Conservation (phyloP, 768 basidiomycete genomes). For the Leucocoprinus birnbaumii region DNA sequence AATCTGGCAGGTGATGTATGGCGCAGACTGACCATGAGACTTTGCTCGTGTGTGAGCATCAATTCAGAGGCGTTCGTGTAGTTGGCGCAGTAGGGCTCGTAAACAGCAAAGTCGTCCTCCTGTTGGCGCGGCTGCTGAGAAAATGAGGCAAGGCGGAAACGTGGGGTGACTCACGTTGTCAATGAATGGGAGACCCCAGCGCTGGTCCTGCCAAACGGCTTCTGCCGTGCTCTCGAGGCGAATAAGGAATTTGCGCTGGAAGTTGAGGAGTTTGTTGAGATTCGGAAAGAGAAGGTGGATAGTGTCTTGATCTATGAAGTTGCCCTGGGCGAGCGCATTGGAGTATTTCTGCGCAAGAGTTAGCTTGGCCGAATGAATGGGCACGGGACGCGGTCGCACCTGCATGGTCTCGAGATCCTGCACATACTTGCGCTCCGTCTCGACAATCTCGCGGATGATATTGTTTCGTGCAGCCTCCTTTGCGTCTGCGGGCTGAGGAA, state of each 20-base stretch:
- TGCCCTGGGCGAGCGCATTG: slow-evolving; percentile 74
- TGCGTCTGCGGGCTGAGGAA: slow-evolving; percentile 45
- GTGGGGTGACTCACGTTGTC: slow-evolving; percentile 63
- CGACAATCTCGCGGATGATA: slow-evolving; percentile 85
- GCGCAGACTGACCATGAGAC: slow-evolving; percentile 65
- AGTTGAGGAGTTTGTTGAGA: slow-evolving; percentile 92
- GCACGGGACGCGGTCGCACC: slow-evolving; percentile 42
- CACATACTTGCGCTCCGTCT: slow-evolving; percentile 95
- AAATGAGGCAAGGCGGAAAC: slow-evolving; percentile 36
- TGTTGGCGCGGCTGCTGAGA: slow-evolving; percentile 46
- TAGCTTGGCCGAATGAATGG: neutral
- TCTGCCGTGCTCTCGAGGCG: slow-evolving; percentile 85
- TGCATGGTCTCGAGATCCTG: slow-evolving; percentile 96
- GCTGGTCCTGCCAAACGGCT: slow-evolving; percentile 77
- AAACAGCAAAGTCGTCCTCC: slow-evolving; percentile 95
- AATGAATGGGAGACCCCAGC: slow-evolving; percentile 84
- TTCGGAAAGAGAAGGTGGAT: slow-evolving; percentile 95
- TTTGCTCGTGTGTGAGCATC: slow-evolving; percentile 83
- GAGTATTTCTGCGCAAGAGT: slow-evolving; percentile 73
- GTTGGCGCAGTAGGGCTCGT: slow-evolving; percentile 97
- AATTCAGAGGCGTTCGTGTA: slow-evolving; percentile 86
- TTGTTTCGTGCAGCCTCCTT: slow-evolving; percentile 71
- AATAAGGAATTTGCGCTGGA: slow-evolving; percentile 93
- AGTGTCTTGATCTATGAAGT: slow-evolving; percentile 90
- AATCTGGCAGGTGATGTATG: slow-evolving; percentile 11